Conservation (phyloP, 2,329 filamentous ascomycete species). For the Colletotrichum tamarilloi region DNA sequence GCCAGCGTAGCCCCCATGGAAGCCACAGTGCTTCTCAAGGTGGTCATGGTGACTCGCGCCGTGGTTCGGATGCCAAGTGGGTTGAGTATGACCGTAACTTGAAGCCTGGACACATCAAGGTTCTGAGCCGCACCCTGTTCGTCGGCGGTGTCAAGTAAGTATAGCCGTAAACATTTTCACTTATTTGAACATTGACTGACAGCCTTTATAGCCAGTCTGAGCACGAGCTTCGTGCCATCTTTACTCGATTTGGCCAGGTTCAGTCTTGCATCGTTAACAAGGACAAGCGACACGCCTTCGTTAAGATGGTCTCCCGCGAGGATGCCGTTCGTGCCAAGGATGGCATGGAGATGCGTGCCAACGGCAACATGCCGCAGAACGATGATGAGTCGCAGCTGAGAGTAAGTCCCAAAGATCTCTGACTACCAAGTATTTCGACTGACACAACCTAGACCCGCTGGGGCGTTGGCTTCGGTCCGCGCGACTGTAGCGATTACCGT, state of each 20-base stretch:
- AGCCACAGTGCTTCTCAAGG: constrained; percentile 64
- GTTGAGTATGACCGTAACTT: constrained; percentile 82
- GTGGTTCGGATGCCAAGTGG: constrained; percentile 67
- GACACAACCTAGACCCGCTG: constrained; percentile 77
- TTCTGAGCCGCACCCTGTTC: constrained; percentile 93
- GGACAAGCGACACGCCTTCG: constrained; percentile 97
- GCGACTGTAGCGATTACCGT: constrained; percentile 96
- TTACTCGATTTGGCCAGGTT: constrained; percentile 84
- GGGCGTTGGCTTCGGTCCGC: constrained; percentile 96
- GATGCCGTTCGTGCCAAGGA: constrained; percentile 88
- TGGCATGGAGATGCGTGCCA: constrained; percentile 81
- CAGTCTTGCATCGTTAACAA: constrained; percentile 99
- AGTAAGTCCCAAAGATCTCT: constrained; percentile 61
- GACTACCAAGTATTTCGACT: not conserved
- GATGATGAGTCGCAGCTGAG: constrained; percentile 56
- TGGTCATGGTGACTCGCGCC: constrained; percentile 66
- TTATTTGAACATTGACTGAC: constrained; percentile 39
- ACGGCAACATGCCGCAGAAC: constrained; percentile 51
- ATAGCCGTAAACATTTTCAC: not conserved
- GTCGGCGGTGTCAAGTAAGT: constrained; percentile 93
- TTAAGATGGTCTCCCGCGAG: constrained; percentile 94
- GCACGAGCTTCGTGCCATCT: constrained; percentile 82
- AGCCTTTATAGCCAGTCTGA: constrained; percentile 73
- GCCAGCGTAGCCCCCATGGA: constrained; percentile 82
- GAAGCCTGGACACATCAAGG: constrained; percentile 84